phyloP scores from a whole-genome alignment of 257 asterid species.

The Fraxinus pennsylvanica region DNA sequence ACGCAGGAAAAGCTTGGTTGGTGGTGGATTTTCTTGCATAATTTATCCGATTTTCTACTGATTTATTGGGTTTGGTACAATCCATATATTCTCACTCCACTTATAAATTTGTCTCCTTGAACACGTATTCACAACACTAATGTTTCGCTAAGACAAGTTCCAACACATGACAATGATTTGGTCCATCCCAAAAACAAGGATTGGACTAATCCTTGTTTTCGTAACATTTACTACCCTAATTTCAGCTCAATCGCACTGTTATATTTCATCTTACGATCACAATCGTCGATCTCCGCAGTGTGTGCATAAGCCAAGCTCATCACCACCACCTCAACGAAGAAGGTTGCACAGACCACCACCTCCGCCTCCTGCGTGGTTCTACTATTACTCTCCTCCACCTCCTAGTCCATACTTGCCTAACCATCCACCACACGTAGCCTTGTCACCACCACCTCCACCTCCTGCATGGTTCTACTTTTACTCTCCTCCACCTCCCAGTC shows the following conservation, averaged over 20 bases:
- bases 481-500: constrained; percentile 41
- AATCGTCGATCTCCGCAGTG: not conserved
- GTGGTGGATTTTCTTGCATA: constrained; percentile 7
- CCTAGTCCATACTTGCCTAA: constrained; percentile 24
- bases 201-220: not conserved
- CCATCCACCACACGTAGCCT: constrained; percentile 9
- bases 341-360: not conserved
- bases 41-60: not conserved
- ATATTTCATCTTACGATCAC: not conserved
- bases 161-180: constrained; percentile 12
- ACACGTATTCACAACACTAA: not conserved
- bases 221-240: not conserved
- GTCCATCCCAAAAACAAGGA: not conserved
- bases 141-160: constrained; percentile 9
- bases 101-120: constrained; percentile 4
- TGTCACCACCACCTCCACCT: constrained; percentile 23
- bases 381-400: constrained; percentile 42
- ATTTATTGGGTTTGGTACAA: not conserved
- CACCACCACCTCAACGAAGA: constrained; percentile 10
- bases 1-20: not conserved
- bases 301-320: not conserved
- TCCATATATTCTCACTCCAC: not conserved
- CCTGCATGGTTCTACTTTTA: constrained; percentile 39
- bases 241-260: not conserved
- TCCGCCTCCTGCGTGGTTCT: constrained; percentile 31